Conservation (phyloP, 2,329 filamentous ascomycete genomes). For the Xylariaceae sp. region DNA sequence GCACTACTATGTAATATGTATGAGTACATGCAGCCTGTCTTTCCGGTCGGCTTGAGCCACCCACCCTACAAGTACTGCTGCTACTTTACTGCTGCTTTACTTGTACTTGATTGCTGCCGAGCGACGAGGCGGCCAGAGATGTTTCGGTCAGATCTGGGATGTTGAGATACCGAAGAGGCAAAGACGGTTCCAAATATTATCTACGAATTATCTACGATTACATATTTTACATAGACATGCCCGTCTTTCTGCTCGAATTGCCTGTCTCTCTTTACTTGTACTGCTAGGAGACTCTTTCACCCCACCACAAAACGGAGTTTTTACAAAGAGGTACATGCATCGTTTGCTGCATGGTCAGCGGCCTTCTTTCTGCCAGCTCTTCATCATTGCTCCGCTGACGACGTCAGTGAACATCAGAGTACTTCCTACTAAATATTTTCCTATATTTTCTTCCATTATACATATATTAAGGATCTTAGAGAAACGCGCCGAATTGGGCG, state of each 20-base stretch:
- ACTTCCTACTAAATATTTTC: too few species aligned
- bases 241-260: background rate
- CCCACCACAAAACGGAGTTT: background rate
- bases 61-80: too few species aligned
- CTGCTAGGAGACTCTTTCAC: background rate
- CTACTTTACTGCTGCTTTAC: background rate
- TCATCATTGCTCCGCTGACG: conserved; percentile 8
- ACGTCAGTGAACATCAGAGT: background rate
- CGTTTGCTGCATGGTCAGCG: conserved; percentile 20
- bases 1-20: background rate
- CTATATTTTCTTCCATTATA: too few species aligned
- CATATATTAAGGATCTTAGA: too few species aligned
- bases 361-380: conserved; percentile 1
- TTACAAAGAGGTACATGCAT: conserved; percentile 1
- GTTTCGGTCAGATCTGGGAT: conserved; percentile 31
- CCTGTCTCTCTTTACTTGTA: conserved; percentile 9
- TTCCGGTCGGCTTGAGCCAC: too few species aligned
- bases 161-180: conserved; percentile 22
- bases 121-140: conserved; percentile 8
- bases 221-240: too few species aligned
- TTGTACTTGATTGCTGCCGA: conserved; percentile 4
- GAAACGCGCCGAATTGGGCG: too few species aligned
- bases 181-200: background rate
- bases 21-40: conserved; percentile 11
- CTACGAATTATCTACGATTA: too few species aligned